Evolutionary conservation across 78 protist genomes (phyloP), one percentile per base, ranked within the genome.

Genomic region (Dictyostelium firmibasis): DNA sequence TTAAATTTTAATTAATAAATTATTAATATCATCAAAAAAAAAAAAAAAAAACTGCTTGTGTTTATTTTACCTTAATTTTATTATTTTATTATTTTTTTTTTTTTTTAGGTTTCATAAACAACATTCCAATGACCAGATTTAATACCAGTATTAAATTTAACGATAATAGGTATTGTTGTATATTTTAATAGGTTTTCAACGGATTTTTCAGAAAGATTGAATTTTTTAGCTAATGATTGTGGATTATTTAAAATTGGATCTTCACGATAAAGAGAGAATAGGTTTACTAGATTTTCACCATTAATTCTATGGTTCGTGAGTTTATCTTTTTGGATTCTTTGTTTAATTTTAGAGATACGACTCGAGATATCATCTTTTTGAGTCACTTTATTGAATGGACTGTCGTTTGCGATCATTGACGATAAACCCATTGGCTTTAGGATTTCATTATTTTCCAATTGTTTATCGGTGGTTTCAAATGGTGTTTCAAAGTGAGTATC

Each of bases 61-160:
- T 74, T 74, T 35, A 10, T 25, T 74, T 47, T 25, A 13, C 50
- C 7, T 25, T 6, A 50, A 74, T 72, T 50, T 43, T 35, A 20
- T 85, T 69, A 38, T 47, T 29, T 69, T 29, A 23, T 29, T 74
- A n/a, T 35, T 74, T 74, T 25, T n/a, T 72, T 27, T n/a, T 25
- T 70, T 18, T 25, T 27, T 74, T 85, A 85, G 31, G 72, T 35
- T 64, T 85, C 83, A 64, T 47, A 85, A 29, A 47, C 47, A 14
- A 85, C 91, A 85, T 72, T 69, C 91, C 91, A 85, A 72, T 85
- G 91, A 72, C 60, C 91, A 23, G 83, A 31, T 85, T 85, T 85
- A 7, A 72, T n/a, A 85, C 83, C 83, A 20, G 91, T 85, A 33
- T 85, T 85, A 33, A 44, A 85, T 85, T 25, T 85, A 33, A 85